Base-by-base conservation (phyloP, 2,329 filamentous ascomycete species). In the Blastomyces percursus region DNA sequence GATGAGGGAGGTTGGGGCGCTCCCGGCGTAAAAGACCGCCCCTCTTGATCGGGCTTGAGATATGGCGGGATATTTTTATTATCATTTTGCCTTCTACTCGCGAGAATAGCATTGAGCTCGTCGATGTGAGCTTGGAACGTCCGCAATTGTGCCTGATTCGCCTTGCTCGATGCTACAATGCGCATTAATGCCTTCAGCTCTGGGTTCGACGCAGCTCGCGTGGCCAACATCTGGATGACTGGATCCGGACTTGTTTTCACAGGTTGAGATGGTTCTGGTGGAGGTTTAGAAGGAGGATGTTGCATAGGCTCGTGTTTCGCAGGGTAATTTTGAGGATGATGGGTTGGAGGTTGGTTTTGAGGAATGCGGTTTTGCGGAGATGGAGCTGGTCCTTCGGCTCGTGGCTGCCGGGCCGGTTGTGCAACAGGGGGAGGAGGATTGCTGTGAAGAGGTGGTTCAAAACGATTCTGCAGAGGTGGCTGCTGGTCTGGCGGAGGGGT, bases 201-300 rank as follows among this genome's bases (percentile, higher is more conserved):
- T 4, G 76, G 76, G 64, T 81, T 77, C 11, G 77, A 74, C 4
- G 79, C 78, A 30, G 79, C 79, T 64, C 78, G 73, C 9, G 78
- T 79, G n/a, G 79, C 79, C 57, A 81, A 71, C 78, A 80, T 80
- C 63, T 80, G 79, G 65, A 81, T 81, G 44, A 81, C 79, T 9
- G 79, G 79, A 64, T 81, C 79, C 11, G 77, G 73, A 56, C 76
- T 79, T 6, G 76, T 74, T 66, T 79, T 78, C 6, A 73, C 69
- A 38, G 75, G 73, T 52, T 66, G 67, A 9, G 65, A 68, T 32
- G 64, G 61, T 42, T 69, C 67, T 46, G 66, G 67, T 63, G 66
- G 63, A 6, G 59, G 61, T 24, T 66, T 71, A 42, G 64, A 68
- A 21, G 68, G 65, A 35, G 59, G 63, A 5, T 51, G 30, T 8